These are phyloP conservation scores for Chrysoporthe cubensis DNA, from an alignment of 2,329 filamentous ascomycete genomes.

Conservation along the genomic window DNA sequence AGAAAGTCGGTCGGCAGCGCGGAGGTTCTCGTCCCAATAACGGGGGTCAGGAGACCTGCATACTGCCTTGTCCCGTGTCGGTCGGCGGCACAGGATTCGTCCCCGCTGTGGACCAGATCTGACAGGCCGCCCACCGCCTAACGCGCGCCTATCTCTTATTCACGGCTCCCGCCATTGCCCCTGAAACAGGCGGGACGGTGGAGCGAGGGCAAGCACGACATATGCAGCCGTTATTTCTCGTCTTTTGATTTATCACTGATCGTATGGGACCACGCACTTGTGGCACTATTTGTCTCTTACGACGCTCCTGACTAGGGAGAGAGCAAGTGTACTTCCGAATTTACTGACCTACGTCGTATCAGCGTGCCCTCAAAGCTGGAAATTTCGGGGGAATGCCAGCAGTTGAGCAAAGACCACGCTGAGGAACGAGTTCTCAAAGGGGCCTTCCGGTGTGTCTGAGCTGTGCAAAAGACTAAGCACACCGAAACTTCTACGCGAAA, in stretches of 20 bases:
- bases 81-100: background rate
- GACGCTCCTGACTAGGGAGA: no score
- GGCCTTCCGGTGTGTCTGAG: no score
- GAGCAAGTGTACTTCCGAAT: no score
- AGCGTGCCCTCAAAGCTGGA: no score
- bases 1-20: background rate
- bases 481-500: no score
- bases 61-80: no score
- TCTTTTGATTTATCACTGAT: conserved; percentile 13
- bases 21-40: background rate
- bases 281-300: no score
- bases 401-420: no score
- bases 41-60: conserved; percentile 8
- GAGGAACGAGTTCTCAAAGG: no score
- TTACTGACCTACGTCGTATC: no score
- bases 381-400: no score
- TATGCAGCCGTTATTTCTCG: conserved; percentile 5
- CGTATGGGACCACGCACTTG: background rate
- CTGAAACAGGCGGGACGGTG: conserved; percentile 4
- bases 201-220: conserved; percentile 1
- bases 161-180: background rate
- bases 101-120: background rate
- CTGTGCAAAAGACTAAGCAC: no score
- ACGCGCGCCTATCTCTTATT: conserved; percentile 9
- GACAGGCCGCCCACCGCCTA: background rate